Evolutionary conservation across 768 basidiomycete genomes (phyloP).

Genomic region (Pleurotus cornucopiae): DNA sequence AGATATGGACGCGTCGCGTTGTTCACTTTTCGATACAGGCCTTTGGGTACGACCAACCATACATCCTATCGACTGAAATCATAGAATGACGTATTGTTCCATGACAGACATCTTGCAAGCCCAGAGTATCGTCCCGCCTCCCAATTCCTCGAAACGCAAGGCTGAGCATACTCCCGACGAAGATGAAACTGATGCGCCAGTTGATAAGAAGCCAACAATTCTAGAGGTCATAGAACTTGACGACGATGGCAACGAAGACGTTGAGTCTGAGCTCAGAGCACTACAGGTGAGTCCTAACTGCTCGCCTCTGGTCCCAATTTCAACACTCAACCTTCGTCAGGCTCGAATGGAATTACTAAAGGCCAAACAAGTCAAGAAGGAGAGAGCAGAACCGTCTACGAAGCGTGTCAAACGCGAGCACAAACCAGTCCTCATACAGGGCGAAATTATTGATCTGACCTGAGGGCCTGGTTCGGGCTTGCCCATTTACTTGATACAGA

Average conservation of each 20-base stretch:
- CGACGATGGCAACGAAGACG: neutral
- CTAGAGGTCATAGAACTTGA: neutral
- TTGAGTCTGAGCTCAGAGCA: neutral
- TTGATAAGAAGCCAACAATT: neutral
- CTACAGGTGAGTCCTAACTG: neutral
- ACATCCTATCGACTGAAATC: neutral
- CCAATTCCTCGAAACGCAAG: neutral
- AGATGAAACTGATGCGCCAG: neutral
- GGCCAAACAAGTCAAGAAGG: conserved; percentile 14
- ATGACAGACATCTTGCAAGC: conserved; percentile 12
- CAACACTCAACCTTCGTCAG: neutral
- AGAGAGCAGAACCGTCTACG: neutral
- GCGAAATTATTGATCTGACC: conserved; percentile 20
- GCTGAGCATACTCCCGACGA: neutral
- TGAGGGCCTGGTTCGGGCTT: neutral
- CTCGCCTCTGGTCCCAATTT: neutral
- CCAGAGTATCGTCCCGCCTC: conserved; percentile 10
- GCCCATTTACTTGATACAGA: no score
- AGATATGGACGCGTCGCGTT: neutral
- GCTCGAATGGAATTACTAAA: neutral
- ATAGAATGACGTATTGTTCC: no score
- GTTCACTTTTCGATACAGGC: conserved; percentile 16
- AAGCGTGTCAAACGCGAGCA: conserved; percentile 15
- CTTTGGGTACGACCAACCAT: conserved; percentile 10
- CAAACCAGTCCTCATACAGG: conserved; percentile 5